A percentile compares a stretch with the other conserved stretches of the same genome.
phyloP scores from a whole-genome alignment of 2,329 filamentous ascomycete species.

The Fonsecaea monophora region DNA sequence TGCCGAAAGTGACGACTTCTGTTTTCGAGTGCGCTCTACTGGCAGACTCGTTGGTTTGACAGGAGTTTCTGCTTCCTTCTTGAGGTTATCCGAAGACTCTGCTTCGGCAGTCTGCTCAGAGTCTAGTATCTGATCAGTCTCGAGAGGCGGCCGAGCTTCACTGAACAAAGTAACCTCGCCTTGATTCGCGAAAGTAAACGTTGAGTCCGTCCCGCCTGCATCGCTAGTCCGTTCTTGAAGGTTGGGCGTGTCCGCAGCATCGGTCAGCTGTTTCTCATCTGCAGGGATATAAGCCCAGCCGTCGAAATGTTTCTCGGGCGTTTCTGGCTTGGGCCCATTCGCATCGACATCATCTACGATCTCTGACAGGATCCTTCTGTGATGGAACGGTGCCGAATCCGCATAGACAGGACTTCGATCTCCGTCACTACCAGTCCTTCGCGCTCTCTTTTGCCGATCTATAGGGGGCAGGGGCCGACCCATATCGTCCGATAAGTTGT shows the following conservation, averaged over 20 bases:
- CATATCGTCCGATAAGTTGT: slow-evolving; percentile 59
- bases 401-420: slow-evolving; percentile 80
- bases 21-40: slow-evolving; percentile 43
- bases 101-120: slow-evolving; percentile 12
- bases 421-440: slow-evolving; percentile 66
- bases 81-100: slow-evolving; percentile 6
- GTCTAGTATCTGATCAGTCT: slow-evolving; percentile 13
- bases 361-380: slow-evolving; percentile 32
- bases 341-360: slow-evolving; percentile 28
- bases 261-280: slow-evolving; percentile 44
- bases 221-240: slow-evolving; percentile 46
- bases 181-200: slow-evolving; percentile 65
- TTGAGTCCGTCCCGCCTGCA: slow-evolving; percentile 54
- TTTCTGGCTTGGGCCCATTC: slow-evolving; percentile 20
- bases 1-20: slow-evolving; percentile 70
- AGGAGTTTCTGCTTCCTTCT: slow-evolving; percentile 12
- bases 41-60: neutral
- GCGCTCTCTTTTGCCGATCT: slow-evolving; percentile 76
- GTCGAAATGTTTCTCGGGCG: slow-evolving; percentile 31
- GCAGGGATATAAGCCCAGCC: slow-evolving; percentile 40
- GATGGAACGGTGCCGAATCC: slow-evolving; percentile 48
- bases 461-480: slow-evolving; percentile 69
- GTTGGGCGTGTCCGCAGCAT: slow-evolving; percentile 46
- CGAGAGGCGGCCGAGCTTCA: slow-evolving; percentile 56
- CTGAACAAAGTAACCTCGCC: slow-evolving; percentile 57